Base-by-base conservation (phyloP, 202 grass and related monocot genomes). In the Carex arenaria region DNA sequence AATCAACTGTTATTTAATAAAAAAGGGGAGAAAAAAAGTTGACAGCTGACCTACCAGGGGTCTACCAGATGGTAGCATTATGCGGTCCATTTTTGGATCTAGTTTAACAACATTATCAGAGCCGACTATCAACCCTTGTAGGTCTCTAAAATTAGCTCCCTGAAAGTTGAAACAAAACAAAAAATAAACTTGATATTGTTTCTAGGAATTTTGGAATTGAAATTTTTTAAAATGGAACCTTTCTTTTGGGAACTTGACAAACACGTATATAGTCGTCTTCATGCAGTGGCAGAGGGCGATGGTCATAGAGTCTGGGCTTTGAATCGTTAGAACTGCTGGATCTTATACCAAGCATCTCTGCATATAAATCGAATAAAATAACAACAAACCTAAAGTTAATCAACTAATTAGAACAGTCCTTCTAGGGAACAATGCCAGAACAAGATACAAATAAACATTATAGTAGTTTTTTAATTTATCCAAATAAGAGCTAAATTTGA, bases 121-220 rank as follows among this genome's bases (percentile, higher is more conserved):
- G 75, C 90, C 89, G 67, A 98, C 82, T 85, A 91, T 81, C 42
- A 98, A 80, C 65, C 95, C 95, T 1, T 89, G 86, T 84, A 98
- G 86, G 69, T 98, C 90, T 90, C 95, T 94, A 90, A 98, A 98
- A 91, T 98, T 98, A 85, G 95, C 92, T 90, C 95, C 95, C 95
- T 98, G 88, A 61, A 94, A 89, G 40, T 83, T 28, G 72, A 69
- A 40, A 69, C 23, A 64, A 23, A 65, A 85, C 7, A 3, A 54
- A 72, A 3, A 47, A 94, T 62, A 92, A 63, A 51, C 38, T 66
- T 60, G 36, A 38, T 31, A 64, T 88, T 59, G 0, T 73, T 62
- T 65, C 77, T 56, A 69, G 20, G 47, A 76, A 62, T 10, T 49
- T 79, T 32, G 65, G 63, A 85, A 83, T 47, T 84, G 34, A 85